phyloP scores from a whole-genome alignment of 2,329 filamentous ascomycete species.

The Tolypocladium nubicola region DNA sequence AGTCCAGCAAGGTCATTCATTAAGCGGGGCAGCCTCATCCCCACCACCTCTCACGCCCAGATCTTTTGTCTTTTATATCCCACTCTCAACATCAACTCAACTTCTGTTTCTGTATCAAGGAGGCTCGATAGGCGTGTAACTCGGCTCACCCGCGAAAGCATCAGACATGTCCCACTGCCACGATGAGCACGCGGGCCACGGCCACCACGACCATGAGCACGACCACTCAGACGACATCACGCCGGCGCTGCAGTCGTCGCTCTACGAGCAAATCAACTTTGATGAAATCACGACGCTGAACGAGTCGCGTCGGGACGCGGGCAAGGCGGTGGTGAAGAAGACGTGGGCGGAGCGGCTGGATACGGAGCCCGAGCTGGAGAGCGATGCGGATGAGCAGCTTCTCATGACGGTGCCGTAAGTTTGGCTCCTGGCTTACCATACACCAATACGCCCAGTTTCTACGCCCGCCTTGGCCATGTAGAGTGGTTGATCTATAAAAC shows the following conservation, averaged over 20 bases:
- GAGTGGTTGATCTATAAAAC: background rate
- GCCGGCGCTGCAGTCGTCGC: constrained; percentile 78
- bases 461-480: background rate
- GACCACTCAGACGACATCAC: constrained; percentile 90
- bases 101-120: background rate
- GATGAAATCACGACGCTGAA: constrained; percentile 77
- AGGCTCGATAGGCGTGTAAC: background rate
- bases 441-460: background rate
- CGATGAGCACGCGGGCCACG: constrained; percentile 39
- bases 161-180: constrained; percentile 35
- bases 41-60: background rate
- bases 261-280: constrained; percentile 90
- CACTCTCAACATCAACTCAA: background rate
- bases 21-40: background rate
- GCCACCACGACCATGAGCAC: constrained; percentile 51
- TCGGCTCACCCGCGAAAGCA: too few relatives aligned
- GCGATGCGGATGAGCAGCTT: constrained; percentile 87
- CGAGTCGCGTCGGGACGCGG: constrained; percentile 58
- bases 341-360: constrained; percentile 76
- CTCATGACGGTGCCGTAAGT: constrained; percentile 81
- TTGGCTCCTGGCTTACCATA: background rate
- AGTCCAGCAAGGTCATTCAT: background rate
- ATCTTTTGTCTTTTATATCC: background rate
- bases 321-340: constrained; percentile 72
- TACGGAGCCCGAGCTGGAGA: constrained; percentile 64